These are phyloP conservation scores for Clausena lansium DNA, from an alignment of 345 rosid species.

Conservation along the genomic window DNA sequence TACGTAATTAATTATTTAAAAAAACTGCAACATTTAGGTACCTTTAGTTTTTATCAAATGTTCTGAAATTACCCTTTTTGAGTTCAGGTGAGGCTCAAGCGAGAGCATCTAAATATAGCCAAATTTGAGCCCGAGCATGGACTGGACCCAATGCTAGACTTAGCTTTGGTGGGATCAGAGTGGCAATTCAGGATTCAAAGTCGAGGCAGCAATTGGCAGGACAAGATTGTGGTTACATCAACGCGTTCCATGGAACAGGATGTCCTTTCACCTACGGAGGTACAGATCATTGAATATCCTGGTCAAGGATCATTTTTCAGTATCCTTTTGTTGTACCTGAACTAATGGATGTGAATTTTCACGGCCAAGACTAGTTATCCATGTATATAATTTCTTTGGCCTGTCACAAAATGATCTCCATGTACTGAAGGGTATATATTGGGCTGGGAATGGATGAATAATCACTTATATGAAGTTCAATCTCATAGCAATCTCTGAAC, in stretches of 20 bases:
- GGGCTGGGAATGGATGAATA: neutral
- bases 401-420: neutral
- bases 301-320: neutral
- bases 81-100: constrained; percentile 84
- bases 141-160: constrained; percentile 84
- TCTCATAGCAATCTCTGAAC: neutral
- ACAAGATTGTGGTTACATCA: constrained; percentile 86
- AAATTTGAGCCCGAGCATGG: constrained; percentile 97
- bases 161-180: constrained; percentile 96
- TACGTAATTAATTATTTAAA: neutral
- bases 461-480: neutral
- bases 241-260: constrained; percentile 95
- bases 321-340: constrained; percentile 4
- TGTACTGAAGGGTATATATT: neutral
- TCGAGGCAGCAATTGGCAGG: constrained; percentile 97
- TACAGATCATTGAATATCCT: constrained; percentile 21
- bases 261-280: constrained; percentile 93
- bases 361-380: neutral
- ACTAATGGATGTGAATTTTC: neutral
- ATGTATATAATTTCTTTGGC: neutral
- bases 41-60: constrained; percentile 8
- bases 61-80: constrained; percentile 14
- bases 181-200: constrained; percentile 98
- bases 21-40: neutral
- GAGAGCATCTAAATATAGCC: constrained; percentile 89